Percentiles rank a stretch among this genome's conserved stretches.
phyloP scores from a whole-genome alignment of 129 eudicot species.

The Pittosporum tobira region DNA sequence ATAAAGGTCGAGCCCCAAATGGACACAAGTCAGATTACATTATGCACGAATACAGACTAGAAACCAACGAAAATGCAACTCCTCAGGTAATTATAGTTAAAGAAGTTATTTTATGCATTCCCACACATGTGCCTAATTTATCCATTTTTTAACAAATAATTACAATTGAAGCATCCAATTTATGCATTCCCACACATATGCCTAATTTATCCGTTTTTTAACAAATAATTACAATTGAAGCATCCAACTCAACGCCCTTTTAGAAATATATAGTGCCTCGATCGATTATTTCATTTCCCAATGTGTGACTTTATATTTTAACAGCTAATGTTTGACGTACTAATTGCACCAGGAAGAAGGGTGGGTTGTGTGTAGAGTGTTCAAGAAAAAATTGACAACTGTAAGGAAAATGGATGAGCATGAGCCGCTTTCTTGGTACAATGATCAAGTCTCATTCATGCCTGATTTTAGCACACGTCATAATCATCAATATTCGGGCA shows the following conservation, averaged over 20 bases:
- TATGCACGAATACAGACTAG: constrained; percentile 82
- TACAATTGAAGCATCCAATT: no score
- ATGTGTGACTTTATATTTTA: no score
- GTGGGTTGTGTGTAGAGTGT: constrained; percentile 86
- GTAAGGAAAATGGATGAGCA: constrained; percentile 49
- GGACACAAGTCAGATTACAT: constrained; percentile 89
- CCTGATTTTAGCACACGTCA: constrained; percentile 57
- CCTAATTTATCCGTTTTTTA: no score
- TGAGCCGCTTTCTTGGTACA: constrained; percentile 56
- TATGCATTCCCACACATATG: no score
- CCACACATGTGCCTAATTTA: no score
- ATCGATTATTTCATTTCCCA: no score
- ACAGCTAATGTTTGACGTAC: neutral
- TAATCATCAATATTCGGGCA: constrained; percentile 28
- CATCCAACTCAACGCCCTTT: no score
- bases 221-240: no score
- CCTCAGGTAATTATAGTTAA: constrained; percentile 70
- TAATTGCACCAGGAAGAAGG: constrained; percentile 87
- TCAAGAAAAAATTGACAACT: constrained; percentile 63
- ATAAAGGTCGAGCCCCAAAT: constrained; percentile 79
- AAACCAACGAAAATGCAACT: constrained; percentile 57
- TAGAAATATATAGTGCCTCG: no score
- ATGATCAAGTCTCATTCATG: constrained; percentile 77
- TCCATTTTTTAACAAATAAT: no score
- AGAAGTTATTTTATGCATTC: no score